These are phyloP conservation scores for Taphrina pruni DNA, from an alignment of 1,139 yeast genomes.

Conservation along the genomic window DNA sequence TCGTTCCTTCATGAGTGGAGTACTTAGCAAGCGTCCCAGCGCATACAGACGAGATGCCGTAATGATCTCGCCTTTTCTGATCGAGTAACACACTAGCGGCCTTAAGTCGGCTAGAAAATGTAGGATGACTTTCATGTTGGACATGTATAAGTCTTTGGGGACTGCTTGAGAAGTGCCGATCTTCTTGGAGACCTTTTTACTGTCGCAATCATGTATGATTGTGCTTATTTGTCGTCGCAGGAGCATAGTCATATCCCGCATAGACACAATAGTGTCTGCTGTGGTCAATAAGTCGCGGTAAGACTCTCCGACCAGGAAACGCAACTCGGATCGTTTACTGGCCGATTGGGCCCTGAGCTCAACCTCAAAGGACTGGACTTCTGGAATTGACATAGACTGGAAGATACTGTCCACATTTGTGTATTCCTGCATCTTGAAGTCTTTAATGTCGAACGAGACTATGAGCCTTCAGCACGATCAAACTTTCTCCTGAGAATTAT, in stretches of 20 bases:
- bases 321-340: conserved; percentile 24
- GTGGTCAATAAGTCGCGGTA: conserved; percentile 34
- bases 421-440: background rate
- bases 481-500: no score
- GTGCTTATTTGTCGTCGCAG: conserved; percentile 16
- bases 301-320: conserved; percentile 34
- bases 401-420: conserved; percentile 24
- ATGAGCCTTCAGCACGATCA: no score
- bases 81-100: conserved; percentile 1
- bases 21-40: background rate
- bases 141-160: background rate
- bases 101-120: conserved; percentile 15
- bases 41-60: conserved; percentile 18
- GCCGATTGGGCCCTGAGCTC: conserved; percentile 27
- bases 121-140: background rate
- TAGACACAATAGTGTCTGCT: conserved; percentile 32
- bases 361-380: conserved; percentile 24
- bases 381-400: conserved; percentile 2
- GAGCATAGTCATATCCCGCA: conserved; percentile 27
- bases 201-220: conserved; percentile 15
- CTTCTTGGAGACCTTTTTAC: background rate
- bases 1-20: conserved; percentile 2
- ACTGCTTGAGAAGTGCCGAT: background rate
- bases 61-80: conserved; percentile 18
- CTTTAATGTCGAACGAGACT: no score